Evolutionary conservation across 2,329 filamentous ascomycete species (phyloP), one percentile per base, ranked within the genome.

Genomic region (Trichothecium roseum): DNA sequence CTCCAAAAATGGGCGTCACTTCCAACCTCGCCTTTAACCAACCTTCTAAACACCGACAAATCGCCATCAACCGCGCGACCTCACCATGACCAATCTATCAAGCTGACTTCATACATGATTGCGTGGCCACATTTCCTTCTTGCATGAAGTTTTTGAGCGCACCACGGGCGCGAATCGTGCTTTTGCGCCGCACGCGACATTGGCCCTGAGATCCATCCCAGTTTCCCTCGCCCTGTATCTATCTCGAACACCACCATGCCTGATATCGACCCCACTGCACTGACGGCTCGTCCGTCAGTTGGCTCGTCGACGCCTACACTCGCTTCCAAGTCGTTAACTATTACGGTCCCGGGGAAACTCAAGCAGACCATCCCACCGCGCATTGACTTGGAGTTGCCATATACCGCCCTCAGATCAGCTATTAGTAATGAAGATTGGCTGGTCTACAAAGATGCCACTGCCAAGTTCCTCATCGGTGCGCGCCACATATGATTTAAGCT

Each of bases 261-360:
- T 49, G 77, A 81, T 61, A 81, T 81, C 61, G 76, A 81, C 64
- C 77, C 77, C 51, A 74, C 77, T 63, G 75, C 77, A 44, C 59
- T 81, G 49, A 79, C 74, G 65, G 73, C 75, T 50, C 71, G 74
- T 42, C 60, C 73, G 13, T 16, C 4, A 32, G 55, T 69, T 53
- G 68, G 60, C 55, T 64, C 77, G 37, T 65, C 72, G 31, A 78
- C 75, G 5, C 74, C 77, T 40, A 63, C 74, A 28, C 56, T 80
- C 39, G 59, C 71, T 40, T 64, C 61, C 30, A 79, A 79, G 52
- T 63, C 72, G 34, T 79, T 45, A 67, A 67, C 30, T 63, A 72
- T 37, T 66, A 69, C 28, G 61, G 66, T 2, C 59, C 69, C 3
- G 59, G 56, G 35, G 58, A 64, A 14, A 59, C 61, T 37, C 80